Percentiles rank a stretch among this genome's conserved stretches.
These are phyloP conservation scores for Rhodosorus marinus DNA, from an alignment of 23 red algal genomes.

Conservation along the genomic window DNA sequence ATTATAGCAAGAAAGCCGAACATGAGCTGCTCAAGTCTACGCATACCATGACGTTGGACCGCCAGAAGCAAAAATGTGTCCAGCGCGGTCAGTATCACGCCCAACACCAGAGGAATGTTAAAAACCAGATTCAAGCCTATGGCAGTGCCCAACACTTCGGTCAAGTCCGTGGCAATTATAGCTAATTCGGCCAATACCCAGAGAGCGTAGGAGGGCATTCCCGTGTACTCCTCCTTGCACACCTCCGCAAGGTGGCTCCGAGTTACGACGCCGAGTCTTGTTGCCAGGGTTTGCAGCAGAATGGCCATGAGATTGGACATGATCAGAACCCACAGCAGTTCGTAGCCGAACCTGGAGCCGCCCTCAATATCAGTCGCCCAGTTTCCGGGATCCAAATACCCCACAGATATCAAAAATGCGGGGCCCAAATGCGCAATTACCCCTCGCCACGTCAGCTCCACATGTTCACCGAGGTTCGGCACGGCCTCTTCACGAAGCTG, in stretches of 20 bases:
- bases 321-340: constrained; percentile 29
- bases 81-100: constrained; percentile 7
- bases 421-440: constrained; percentile 73
- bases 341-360: constrained; percentile 29
- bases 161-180: constrained; percentile 18
- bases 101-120: constrained; percentile 10
- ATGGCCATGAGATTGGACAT: constrained; percentile 15
- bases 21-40: constrained; percentile 16
- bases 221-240: constrained; percentile 14
- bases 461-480: no score
- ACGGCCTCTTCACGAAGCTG: no score
- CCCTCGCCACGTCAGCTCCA: constrained; percentile 22
- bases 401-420: constrained; percentile 77
- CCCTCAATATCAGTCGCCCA: constrained; percentile 32
- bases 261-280: constrained; percentile 15
- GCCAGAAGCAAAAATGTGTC: constrained; percentile 18
- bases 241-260: constrained; percentile 20
- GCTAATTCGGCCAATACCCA: constrained; percentile 18
- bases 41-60: constrained; percentile 6
- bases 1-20: constrained; percentile 12
- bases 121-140: constrained; percentile 16
- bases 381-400: constrained; percentile 39
- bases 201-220: not conserved
- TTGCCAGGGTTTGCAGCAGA: constrained; percentile 12
- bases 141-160: constrained; percentile 20